Evolutionary conservation across 176 grass and related monocot species (phyloP), one percentile per base, ranked within the genome.

Genomic region (Paspalum notatum): DNA sequence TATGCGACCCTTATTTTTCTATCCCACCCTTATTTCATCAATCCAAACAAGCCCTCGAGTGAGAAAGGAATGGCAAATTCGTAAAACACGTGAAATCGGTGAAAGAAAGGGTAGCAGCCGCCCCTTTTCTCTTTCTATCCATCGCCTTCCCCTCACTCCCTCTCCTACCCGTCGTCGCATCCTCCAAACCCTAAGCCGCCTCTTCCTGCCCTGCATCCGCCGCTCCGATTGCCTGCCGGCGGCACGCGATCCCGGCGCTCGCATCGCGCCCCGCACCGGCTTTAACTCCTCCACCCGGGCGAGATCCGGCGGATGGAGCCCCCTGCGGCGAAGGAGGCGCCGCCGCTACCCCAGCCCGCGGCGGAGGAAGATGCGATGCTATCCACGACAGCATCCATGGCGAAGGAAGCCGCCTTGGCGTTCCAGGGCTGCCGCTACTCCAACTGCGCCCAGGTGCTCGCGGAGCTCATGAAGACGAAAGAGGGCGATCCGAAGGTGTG

Each of bases 401-500:
- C 95, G 9, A 92, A 86, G 77, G 95, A 94, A 40, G 92, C 92
- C 5, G 64, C 95, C 38, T 58, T 91, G 42, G 56, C 92, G 5
- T 98, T 94, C 83, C 95, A 98, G 84, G 85, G 77, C 80, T 87
- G 78, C 54, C 87, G 90, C 0, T 91, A 88, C 84, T 45, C 85
- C 9, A 90, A 98, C 49, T 98, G 95, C 80, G 71, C 85, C 51
- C 87, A 87, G 12, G 78, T 94, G 80, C 80, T 98, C 58, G 85
- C 85, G 32, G 80, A 90, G 87, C 85, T 98, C 8, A 71, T 94
- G 67, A 63, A 84, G 11, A 92, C 87, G 85, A 98, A 98, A 76
- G 87, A 89, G 77, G 85, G 83, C 60, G 92, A 98, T 82, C 80
- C 90, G 15, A 98, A 94, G 95, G 94, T 97, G 39, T n/a, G n/a